A percentile compares a stretch with the other conserved stretches of the same genome.
Evolutionary conservation across 331 rosid species (phyloP).

Genomic region (Spiraea crenata): DNA sequence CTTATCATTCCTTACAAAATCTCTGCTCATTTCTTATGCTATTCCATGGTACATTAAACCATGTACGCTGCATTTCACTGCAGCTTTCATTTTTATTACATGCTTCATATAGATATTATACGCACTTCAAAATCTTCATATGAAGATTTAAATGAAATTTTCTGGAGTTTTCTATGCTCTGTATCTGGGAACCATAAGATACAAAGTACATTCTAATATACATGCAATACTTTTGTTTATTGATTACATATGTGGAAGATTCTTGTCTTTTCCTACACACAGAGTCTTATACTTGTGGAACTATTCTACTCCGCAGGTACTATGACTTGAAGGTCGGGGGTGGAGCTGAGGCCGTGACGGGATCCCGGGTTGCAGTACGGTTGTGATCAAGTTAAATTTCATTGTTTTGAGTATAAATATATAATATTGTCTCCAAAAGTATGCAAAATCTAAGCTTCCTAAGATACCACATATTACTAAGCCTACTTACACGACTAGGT

Average conservation of each 20-base stretch:
- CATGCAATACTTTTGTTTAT: neutral
- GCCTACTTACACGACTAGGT: neutral
- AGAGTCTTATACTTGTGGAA: constrained; percentile 21
- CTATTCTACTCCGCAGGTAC: constrained; percentile 53
- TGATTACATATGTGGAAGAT: constrained; percentile 20
- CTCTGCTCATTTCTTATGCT: too few relatives aligned
- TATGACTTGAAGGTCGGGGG: constrained; percentile 88
- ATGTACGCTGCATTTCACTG: too few relatives aligned
- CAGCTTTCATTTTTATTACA: too few relatives aligned
- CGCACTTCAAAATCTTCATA: too few relatives aligned
- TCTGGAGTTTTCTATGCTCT: neutral
- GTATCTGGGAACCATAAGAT: neutral
- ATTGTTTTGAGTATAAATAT: constrained; percentile 28
- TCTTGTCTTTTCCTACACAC: constrained; percentile 8
- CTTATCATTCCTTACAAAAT: too few relatives aligned
- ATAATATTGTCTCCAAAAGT: neutral
- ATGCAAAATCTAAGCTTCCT: neutral
- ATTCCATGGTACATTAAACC: too few relatives aligned
- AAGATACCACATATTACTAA: neutral
- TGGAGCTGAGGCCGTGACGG: constrained; percentile 82
- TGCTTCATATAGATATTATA: too few relatives aligned
- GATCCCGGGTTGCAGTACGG: constrained; percentile 99
- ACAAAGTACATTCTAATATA: neutral
- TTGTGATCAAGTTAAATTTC: constrained; percentile 60
- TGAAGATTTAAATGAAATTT: too few relatives aligned